phyloP scores from a whole-genome alignment of 768 basidiomycete genomes.

The Astraeus odoratus region DNA sequence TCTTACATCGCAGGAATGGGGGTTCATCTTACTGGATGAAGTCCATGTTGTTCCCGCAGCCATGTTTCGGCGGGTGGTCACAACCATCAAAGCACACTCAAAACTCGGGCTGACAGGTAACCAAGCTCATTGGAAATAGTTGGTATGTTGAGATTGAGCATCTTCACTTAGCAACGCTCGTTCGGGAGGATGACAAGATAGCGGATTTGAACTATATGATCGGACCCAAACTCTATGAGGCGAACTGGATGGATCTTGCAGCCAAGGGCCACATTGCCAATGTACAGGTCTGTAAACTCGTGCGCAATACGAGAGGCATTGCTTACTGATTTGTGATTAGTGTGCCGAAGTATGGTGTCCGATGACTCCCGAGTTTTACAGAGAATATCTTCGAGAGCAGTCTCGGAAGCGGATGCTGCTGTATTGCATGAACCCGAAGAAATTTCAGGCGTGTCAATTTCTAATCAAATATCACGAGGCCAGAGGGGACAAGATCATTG shows the following conservation, averaged over 20 bases:
- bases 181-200: constrained; percentile 98
- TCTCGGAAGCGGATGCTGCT: constrained; percentile 91
- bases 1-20: constrained; percentile 96
- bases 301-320: background rate
- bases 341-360: constrained; percentile 99
- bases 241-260: constrained; percentile 99
- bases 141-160: constrained; percentile 2
- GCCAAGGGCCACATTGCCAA: constrained; percentile 99
- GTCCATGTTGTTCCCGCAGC: constrained; percentile 98
- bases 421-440: constrained; percentile 99
- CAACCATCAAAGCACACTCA: constrained; percentile 97
- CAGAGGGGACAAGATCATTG: constrained; percentile 97
- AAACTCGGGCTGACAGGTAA: constrained; percentile 94
- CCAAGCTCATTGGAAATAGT: constrained; percentile 13
- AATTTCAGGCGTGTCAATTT: constrained; percentile 99
- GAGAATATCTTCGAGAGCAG: constrained; percentile 90
- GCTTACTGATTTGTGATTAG: constrained; percentile 33
- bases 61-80: constrained; percentile 97
- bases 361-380: constrained; percentile 99
- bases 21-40: constrained; percentile 95
- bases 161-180: constrained; percentile 71
- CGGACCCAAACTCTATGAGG: constrained; percentile 98
- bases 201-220: constrained; percentile 99
- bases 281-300: constrained; percentile 69
- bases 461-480: constrained; percentile 97